phyloP scores from a whole-genome alignment of 2,329 filamentous ascomycete genomes.

The Shiraia sp. region DNA sequence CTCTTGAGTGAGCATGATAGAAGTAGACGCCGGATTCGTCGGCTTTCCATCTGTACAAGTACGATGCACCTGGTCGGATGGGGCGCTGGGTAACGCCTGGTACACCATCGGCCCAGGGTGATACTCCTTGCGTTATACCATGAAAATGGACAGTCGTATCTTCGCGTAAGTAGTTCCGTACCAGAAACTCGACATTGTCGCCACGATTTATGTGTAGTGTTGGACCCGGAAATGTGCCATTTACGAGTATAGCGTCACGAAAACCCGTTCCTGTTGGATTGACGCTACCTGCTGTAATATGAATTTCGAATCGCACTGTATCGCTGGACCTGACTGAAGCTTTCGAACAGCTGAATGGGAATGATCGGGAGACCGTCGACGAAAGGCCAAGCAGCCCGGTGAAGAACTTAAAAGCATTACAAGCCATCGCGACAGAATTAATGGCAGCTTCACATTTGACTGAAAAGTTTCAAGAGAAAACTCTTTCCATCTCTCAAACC shows the following conservation, averaged over 20 bases:
- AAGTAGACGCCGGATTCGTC: neutral
- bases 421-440: neutral
- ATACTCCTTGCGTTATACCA: neutral
- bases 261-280: constrained; percentile 1
- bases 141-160: constrained; percentile 2
- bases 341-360: neutral
- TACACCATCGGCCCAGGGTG: constrained; percentile 1
- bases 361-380: neutral
- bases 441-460: too few relatives aligned
- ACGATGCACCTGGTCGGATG: constrained; percentile 1
- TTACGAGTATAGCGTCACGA: neutral
- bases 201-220: neutral
- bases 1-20: constrained; percentile 1
- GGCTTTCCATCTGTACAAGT: constrained; percentile 1
- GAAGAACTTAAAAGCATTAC: neutral
- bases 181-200: constrained; percentile 1
- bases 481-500: too few relatives aligned
- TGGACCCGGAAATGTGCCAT: constrained; percentile 1
- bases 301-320: neutral
- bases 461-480: too few relatives aligned
- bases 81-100: constrained; percentile 1
- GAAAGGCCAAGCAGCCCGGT: neutral
- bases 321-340: neutral
- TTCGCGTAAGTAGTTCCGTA: neutral
- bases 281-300: neutral